phyloP scores from a whole-genome alignment of 225 moss, liverwort and hornwort genomes.

The Physcomitrium patens region DNA sequence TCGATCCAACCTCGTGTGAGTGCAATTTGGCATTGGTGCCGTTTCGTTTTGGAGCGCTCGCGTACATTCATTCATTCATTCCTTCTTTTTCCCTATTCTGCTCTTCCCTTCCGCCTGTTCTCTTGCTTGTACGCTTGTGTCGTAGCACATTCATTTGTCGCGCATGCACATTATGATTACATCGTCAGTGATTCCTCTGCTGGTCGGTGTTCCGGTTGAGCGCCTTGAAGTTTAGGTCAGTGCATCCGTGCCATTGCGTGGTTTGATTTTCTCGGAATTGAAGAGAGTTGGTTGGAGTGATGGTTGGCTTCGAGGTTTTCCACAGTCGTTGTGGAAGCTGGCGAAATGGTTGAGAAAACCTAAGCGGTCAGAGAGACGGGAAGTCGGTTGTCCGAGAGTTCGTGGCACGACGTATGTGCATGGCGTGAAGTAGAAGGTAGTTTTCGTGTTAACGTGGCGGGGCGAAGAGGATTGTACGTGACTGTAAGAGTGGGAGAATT shows the following conservation, averaged over 20 bases:
- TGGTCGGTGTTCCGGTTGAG: neutral
- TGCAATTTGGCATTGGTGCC: conserved; percentile 26
- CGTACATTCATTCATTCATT: neutral
- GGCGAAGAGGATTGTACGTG: conserved; percentile 15
- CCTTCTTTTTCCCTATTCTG: neutral
- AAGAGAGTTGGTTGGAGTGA: neutral
- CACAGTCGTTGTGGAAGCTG: neutral
- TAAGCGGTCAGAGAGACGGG: too few species aligned
- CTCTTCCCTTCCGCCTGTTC: neutral
- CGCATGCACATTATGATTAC: neutral
- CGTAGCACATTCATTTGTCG: neutral
- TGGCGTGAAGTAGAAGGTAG: conserved; percentile 36
- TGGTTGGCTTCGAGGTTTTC: neutral
- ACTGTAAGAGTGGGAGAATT: conserved; percentile 29
- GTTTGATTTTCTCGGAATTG: neutral
- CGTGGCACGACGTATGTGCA: conserved; percentile 16
- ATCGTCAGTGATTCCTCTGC: neutral
- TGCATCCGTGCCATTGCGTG: neutral
- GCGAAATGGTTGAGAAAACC: neutral
- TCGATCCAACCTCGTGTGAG: too few species aligned
- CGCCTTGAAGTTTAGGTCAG: conserved; percentile 32
- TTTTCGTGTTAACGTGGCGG: conserved; percentile 28
- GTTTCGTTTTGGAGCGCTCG: conserved; percentile 36
- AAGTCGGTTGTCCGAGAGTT: conserved; percentile 13
- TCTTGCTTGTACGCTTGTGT: too few species aligned